phyloP scores from a whole-genome alignment of 2,329 filamentous ascomycete genomes.

The Sclerotinia minor region DNA sequence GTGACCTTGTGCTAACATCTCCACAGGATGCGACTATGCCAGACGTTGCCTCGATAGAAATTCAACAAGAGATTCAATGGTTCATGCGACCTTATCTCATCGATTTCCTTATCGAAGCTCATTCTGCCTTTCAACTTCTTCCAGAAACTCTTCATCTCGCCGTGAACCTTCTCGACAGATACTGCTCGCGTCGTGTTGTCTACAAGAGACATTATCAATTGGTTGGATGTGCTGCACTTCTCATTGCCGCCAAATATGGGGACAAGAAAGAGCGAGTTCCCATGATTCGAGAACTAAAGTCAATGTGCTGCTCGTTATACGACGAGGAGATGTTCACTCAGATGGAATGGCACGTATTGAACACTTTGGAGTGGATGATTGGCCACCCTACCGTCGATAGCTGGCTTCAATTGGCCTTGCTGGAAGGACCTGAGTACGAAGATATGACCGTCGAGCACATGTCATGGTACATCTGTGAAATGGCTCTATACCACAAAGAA shows the following conservation, averaged over 20 bases:
- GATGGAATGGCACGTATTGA: slow-evolving; percentile 99
- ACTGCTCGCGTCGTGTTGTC: slow-evolving; percentile 95
- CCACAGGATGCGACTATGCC: slow-evolving; percentile 77
- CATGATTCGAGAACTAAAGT: slow-evolving; percentile 93
- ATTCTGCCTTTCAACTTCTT: slow-evolving; percentile 88
- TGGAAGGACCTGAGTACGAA: slow-evolving; percentile 66
- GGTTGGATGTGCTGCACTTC: slow-evolving; percentile 90
- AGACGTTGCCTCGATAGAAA: slow-evolving; percentile 96
- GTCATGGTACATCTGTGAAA: slow-evolving; percentile 91
- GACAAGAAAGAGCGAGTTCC: slow-evolving; percentile 99
- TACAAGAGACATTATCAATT: slow-evolving; percentile 99
- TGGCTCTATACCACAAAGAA: slow-evolving; percentile 93
- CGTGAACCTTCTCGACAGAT: slow-evolving; percentile 93
- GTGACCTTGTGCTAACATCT: slow-evolving; percentile 39
- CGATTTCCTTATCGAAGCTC: slow-evolving; percentile 96
- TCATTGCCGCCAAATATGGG: slow-evolving; percentile 97
- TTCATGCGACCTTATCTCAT: slow-evolving; percentile 98
- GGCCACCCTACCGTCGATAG: slow-evolving; percentile 95
- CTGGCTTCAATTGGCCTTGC: slow-evolving; percentile 84
- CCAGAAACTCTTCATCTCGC: slow-evolving; percentile 95
- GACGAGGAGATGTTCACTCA: slow-evolving; percentile 99
- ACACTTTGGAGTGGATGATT: slow-evolving; percentile 94
- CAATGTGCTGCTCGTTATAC: slow-evolving; percentile 98
- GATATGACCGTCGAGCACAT: slow-evolving; percentile 92
- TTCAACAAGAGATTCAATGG: slow-evolving; percentile 99